Percentiles rank a stretch among this genome's conserved stretches.
Conservation (phyloP, 257 asterid species). For the Thymus mandschuricus region DNA sequence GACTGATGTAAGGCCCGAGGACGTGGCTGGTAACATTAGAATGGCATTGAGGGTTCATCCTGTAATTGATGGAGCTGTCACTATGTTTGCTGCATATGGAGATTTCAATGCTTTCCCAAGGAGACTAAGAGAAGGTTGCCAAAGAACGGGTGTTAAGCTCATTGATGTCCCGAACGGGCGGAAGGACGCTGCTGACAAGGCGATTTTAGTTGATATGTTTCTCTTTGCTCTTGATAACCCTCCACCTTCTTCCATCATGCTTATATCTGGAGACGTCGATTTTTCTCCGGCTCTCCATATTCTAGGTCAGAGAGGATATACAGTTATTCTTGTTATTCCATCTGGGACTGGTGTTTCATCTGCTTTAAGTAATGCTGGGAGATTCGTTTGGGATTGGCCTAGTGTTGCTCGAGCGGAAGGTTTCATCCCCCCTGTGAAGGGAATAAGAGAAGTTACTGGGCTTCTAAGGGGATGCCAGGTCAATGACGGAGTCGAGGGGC, state of each 20-base stretch:
- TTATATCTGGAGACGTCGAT: conserved; percentile 97
- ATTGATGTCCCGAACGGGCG: conserved; percentile 89
- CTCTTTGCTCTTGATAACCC: conserved; percentile 92
- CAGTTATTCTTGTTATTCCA: conserved; percentile 80
- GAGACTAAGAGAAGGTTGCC: conserved; percentile 91
- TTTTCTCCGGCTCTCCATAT: conserved; percentile 95
- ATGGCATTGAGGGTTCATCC: conserved; percentile 85
- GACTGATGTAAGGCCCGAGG: conserved; percentile 82
- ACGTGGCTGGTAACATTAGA: conserved; percentile 84
- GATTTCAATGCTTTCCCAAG: conserved; percentile 88
- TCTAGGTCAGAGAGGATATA: conserved; percentile 94
- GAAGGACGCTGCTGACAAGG: conserved; percentile 97
- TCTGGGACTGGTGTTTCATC: conserved; percentile 72
- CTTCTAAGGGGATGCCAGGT: conserved; percentile 46
- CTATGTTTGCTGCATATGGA: conserved; percentile 79
- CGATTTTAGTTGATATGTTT: conserved; percentile 92
- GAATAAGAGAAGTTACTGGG: conserved; percentile 41
- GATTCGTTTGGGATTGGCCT: conserved; percentile 93
- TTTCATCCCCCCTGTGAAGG: conserved; percentile 63
- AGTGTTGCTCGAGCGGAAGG: conserved; percentile 90
- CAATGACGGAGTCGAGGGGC: conserved; percentile 47
- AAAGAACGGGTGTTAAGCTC: conserved; percentile 91
- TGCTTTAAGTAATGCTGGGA: conserved; percentile 84
- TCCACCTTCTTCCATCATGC: conserved; percentile 90
- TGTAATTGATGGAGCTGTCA: conserved; percentile 70